A percentile compares a stretch with the other conserved stretches of the same genome.
phyloP scores from a whole-genome alignment of 176 grass and related monocot genomes.

The Raddia distichophylla region DNA sequence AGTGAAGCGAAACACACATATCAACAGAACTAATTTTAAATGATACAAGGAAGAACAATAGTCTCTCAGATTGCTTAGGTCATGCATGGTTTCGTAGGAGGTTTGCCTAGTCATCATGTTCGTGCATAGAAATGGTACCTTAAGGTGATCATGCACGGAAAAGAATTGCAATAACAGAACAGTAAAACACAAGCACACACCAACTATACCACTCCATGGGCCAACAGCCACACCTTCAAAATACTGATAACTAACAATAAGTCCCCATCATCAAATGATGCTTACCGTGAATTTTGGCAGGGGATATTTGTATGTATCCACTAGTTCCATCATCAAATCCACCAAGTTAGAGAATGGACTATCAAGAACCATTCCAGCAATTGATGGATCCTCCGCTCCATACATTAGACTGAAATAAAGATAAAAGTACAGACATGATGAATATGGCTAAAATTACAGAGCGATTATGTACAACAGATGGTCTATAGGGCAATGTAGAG shows the following conservation, averaged over 20 bases:
- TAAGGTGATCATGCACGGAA: constrained; percentile 11
- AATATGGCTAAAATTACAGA: constrained; percentile 24
- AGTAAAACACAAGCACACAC: constrained; percentile 14
- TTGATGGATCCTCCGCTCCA: constrained; percentile 98
- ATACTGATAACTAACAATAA: neutral
- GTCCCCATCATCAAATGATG: constrained; percentile 9
- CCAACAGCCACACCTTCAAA: neutral
- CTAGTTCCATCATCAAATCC: constrained; percentile 99
- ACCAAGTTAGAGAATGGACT: constrained; percentile 99
- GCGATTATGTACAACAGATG: neutral
- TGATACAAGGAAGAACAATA: neutral
- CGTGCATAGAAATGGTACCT: constrained; percentile 3
- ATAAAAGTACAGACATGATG: constrained; percentile 25
- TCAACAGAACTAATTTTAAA: neutral
- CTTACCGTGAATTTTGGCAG: constrained; percentile 98
- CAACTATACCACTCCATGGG: constrained; percentile 22
- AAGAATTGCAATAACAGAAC: constrained; percentile 20
- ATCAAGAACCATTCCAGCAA: constrained; percentile 99
- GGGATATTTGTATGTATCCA: constrained; percentile 99
- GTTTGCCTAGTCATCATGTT: neutral
- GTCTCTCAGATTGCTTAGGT: neutral
- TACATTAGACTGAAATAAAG: constrained; percentile 86
- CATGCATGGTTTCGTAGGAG: constrained; percentile 19
- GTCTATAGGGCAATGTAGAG: neutral
- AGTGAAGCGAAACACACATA: constrained; percentile 1